Percentiles rank a stretch among this genome's conserved stretches.
Evolutionary conservation across 345 rosid genomes (phyloP).

Genomic region (Eutrema heterophyllum): DNA sequence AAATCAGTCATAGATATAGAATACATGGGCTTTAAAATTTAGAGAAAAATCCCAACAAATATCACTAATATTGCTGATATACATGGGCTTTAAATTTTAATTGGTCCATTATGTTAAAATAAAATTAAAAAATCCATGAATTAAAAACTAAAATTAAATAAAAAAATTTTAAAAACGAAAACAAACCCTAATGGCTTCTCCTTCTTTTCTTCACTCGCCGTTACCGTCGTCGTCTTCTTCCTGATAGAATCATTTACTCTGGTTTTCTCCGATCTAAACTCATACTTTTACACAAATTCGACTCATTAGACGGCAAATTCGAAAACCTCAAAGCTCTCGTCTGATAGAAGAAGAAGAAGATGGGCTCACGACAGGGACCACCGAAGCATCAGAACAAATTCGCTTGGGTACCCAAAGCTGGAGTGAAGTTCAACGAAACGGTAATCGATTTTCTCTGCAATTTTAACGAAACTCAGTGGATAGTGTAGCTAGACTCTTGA

Average conservation of each 20-base stretch:
- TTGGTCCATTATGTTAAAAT: too few species aligned
- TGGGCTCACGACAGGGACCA: slow-evolving; percentile 65
- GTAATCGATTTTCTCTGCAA: slow-evolving; percentile 22
- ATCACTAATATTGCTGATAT: too few species aligned
- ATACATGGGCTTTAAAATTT: too few species aligned
- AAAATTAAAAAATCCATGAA: too few species aligned
- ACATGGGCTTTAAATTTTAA: too few species aligned
- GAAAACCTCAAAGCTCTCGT: too few species aligned
- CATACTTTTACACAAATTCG: not conserved
- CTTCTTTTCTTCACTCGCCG: not conserved
- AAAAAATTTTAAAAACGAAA: not conserved
- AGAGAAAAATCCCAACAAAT: too few species aligned
- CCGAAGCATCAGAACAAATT: slow-evolving; percentile 80
- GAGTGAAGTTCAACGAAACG: slow-evolving; percentile 78
- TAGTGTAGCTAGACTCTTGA: not conserved
- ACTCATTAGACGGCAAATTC: not conserved
- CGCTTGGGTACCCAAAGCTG: slow-evolving; percentile 95
- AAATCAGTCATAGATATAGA: too few species aligned
- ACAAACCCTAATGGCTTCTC: not conserved
- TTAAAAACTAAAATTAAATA: too few species aligned
- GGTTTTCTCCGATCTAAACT: not conserved
- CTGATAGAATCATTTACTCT: not conserved
- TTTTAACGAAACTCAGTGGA: not conserved
- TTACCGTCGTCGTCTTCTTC: not conserved
- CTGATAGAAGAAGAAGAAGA: slow-evolving; percentile 20